Percentiles rank a stretch among this genome's conserved stretches.
phyloP scores from a whole-genome alignment of 2,329 filamentous ascomycete genomes.

The Xylaria sp. region DNA sequence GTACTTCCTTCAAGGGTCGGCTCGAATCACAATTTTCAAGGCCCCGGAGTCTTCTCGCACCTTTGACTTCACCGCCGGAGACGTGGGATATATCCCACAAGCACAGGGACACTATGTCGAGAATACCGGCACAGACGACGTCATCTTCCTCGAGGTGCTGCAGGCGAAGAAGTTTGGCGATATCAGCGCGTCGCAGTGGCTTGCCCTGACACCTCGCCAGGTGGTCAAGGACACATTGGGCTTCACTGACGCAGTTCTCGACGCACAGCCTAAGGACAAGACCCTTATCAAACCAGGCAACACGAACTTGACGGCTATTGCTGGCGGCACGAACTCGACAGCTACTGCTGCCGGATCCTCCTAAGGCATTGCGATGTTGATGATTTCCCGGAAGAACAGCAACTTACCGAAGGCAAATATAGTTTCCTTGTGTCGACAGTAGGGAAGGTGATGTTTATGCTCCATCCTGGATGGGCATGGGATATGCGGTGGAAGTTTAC shows the following conservation, averaged over 20 bases:
- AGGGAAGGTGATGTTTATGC: background rate
- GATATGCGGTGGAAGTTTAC: background rate
- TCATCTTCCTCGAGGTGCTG: slow-evolving; percentile 70
- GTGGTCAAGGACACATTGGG: slow-evolving; percentile 68
- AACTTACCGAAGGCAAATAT: background rate
- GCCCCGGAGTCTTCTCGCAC: slow-evolving; percentile 63
- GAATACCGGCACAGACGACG: slow-evolving; percentile 67
- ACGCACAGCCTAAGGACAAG: slow-evolving; percentile 55
- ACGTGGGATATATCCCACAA: slow-evolving; percentile 68
- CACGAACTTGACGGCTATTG: slow-evolving; percentile 51
- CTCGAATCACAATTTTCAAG: slow-evolving; percentile 65
- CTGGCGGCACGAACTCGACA: slow-evolving; percentile 52
- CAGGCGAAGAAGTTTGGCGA: slow-evolving; percentile 64
- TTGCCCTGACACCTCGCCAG: slow-evolving; percentile 67
- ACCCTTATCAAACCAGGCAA: slow-evolving; percentile 57
- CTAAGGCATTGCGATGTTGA: background rate
- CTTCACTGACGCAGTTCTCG: slow-evolving; percentile 52
- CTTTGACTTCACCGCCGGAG: slow-evolving; percentile 69
- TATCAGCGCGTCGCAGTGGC: slow-evolving; percentile 67
- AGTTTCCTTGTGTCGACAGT: too few relatives aligned
- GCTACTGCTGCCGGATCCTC: slow-evolving; percentile 39
- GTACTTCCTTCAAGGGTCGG: slow-evolving; percentile 67
- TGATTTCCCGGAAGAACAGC: too few relatives aligned
- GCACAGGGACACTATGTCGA: slow-evolving; percentile 69
- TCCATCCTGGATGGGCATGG: too few relatives aligned